Conservation (phyloP, 768 basidiomycete genomes). For the Kwoniella sp. region DNA sequence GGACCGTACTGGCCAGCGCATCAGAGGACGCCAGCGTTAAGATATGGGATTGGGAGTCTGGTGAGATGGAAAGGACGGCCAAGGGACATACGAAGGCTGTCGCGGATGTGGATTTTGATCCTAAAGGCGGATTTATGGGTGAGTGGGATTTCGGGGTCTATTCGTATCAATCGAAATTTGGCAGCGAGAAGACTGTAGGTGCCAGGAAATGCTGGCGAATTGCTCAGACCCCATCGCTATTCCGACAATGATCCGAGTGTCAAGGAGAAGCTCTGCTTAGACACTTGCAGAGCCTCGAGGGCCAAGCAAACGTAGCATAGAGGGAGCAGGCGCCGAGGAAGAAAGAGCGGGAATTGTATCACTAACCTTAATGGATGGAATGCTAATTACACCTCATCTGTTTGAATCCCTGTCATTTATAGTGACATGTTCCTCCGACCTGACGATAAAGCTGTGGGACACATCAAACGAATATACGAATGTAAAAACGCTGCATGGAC, state of each 20-base stretch:
- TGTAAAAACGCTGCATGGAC: constrained; percentile 79
- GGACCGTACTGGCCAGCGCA: constrained; percentile 77
- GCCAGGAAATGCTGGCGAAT: no score
- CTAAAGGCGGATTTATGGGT: constrained; percentile 81
- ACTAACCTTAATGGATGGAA: neutral
- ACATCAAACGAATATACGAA: constrained; percentile 87
- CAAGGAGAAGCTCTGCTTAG: no score
- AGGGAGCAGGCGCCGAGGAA: no score
- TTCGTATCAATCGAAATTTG: no score
- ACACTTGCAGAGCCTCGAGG: no score
- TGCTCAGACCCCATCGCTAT: no score
- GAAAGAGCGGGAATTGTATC: no score
- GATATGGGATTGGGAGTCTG: constrained; percentile 96
- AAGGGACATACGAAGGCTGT: constrained; percentile 91
- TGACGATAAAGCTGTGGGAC: constrained; percentile 92
- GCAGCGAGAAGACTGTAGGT: no score
- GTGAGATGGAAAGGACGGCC: constrained; percentile 85
- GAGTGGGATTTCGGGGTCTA: constrained; percentile 29
- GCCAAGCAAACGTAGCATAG: no score
- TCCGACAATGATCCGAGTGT: no score
- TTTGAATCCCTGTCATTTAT: neutral
- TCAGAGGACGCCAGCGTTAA: constrained; percentile 88
- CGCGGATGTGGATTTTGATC: constrained; percentile 83
- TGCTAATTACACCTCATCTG: neutral
- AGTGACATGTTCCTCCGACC: constrained; percentile 79